Evolutionary conservation across 768 basidiomycete species (phyloP), one percentile per base, ranked within the genome.

Genomic region (Psilocybe sp.): DNA sequence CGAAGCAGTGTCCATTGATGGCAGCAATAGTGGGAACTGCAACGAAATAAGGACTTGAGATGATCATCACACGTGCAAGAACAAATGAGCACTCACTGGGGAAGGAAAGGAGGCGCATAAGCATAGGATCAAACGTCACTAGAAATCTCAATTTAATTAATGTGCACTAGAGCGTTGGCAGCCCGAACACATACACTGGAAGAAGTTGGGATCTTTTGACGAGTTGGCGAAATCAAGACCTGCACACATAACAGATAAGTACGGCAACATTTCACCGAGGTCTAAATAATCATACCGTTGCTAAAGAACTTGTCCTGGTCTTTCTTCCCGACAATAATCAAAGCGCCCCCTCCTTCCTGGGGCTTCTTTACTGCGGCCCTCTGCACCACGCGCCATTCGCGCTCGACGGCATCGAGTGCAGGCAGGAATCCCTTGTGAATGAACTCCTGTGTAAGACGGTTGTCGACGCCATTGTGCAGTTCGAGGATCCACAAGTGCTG

Each of bases 241-340:
- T 87, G 34, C 38, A 28, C 20, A 39, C 11, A 35, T 5, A 40
- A 20, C n/a, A 46, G 28, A 40, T 35, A 38, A 39, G 20, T 48
- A 42, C 11, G 44, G 48, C 14, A 54, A n/a, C 19, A 44, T 19
- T 20, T 34, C 15, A 33, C 9, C 18, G 15, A 28, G 18, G 8
- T 14, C 33, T 20, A 41, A 34, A 33, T 9, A 23, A 47, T 52
- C 71, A 23, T 49, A 80, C 89, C 90, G 56, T 91, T 92, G 68
- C 87, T 89, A 67, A 93, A 93, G 74, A 91, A 93, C 66, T 92
- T 93, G 65, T 92, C 82, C 64, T 93, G 90, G 52, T 77, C 74
- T 53, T 73, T 76, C 52, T 79, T 81, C 3, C 91, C 90, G 6
- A 88, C 83, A 46, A 93, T 84, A 52, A 92, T 83, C 28, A 93